A percentile compares a stretch with the other conserved stretches of the same genome.
Evolutionary conservation across 306 rosid species (phyloP).

Genomic region (Echinosophora koreensis): DNA sequence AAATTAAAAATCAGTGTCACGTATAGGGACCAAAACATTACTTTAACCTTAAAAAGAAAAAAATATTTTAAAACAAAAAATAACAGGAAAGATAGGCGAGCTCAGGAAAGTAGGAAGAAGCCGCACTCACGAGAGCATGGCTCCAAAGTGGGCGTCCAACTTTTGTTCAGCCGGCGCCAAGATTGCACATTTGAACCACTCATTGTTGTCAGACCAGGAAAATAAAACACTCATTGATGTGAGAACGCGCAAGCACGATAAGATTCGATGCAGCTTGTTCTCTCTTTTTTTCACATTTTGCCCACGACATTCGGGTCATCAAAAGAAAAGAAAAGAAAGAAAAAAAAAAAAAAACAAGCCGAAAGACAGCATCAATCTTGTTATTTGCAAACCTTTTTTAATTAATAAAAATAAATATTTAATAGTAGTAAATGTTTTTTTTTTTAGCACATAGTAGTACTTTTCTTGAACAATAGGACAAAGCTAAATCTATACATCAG

Average conservation of each 20-base stretch:
- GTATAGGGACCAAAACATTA: too few species aligned
- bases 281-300: neutral
- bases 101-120: neutral
- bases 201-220: slow-evolving; percentile 7
- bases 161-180: slow-evolving; percentile 42
- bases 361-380: slow-evolving; percentile 30
- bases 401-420: too few species aligned
- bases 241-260: slow-evolving; percentile 31
- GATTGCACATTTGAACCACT: slow-evolving; percentile 38
- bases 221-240: slow-evolving; percentile 34
- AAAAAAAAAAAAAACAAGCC: neutral
- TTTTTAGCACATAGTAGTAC: too few species aligned
- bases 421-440: too few species aligned
- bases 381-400: neutral
- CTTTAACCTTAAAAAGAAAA: too few species aligned
- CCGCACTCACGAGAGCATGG: neutral
- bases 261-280: slow-evolving; percentile 16
- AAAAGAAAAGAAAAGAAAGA: neutral
- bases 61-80: too few species aligned
- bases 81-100: neutral
- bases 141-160: slow-evolving; percentile 11
- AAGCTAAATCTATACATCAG: too few species aligned
- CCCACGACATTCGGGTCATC: slow-evolving; percentile 23
- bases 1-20: too few species aligned
- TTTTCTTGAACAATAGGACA: too few species aligned